These are phyloP conservation scores for Aspergillus unguis DNA, from an alignment of 2,329 filamentous ascomycete species.

Conservation along the genomic window DNA sequence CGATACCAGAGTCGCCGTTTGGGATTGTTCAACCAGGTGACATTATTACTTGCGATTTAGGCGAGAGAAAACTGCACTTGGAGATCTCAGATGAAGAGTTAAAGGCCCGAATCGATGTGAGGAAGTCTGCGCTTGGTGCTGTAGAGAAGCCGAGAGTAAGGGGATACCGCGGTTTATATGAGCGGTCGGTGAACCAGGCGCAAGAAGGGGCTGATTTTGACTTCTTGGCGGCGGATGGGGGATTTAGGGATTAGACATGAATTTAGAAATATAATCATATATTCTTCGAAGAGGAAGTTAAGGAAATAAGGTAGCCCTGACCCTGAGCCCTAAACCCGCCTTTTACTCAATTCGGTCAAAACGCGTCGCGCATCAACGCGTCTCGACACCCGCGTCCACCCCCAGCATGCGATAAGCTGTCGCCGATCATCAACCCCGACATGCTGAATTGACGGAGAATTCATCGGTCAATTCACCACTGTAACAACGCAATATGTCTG, in stretches of 20 bases:
- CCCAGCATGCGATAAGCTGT: neutral
- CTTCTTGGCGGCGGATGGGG: conserved; percentile 31
- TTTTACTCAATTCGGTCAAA: conserved; percentile 23
- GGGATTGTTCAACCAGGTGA: conserved; percentile 50
- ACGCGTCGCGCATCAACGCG: conserved; percentile 3
- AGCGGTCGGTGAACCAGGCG: conserved; percentile 43
- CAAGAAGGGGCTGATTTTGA: conserved; percentile 43
- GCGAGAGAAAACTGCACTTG: conserved; percentile 41
- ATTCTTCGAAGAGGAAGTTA: too few species aligned
- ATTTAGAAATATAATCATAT: too few species aligned
- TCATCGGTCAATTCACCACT: conserved; percentile 5
- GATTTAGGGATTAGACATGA: neutral
- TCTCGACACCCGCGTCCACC: neutral
- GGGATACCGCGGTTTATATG: conserved; percentile 42
- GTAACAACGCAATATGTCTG: conserved; percentile 29
- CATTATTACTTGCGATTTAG: conserved; percentile 46
- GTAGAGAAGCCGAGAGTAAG: conserved; percentile 24
- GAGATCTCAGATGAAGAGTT: conserved; percentile 44
- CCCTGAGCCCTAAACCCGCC: conserved; percentile 34
- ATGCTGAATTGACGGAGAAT: conserved; percentile 8
- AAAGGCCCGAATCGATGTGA: conserved; percentile 31
- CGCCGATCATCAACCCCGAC: neutral
- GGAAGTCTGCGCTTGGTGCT: neutral
- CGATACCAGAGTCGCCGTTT: conserved; percentile 46
- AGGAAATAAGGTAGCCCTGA: conserved; percentile 16